These are phyloP conservation scores for Vigna radiata DNA, from an alignment of 306 rosid species.

Conservation along the genomic window DNA sequence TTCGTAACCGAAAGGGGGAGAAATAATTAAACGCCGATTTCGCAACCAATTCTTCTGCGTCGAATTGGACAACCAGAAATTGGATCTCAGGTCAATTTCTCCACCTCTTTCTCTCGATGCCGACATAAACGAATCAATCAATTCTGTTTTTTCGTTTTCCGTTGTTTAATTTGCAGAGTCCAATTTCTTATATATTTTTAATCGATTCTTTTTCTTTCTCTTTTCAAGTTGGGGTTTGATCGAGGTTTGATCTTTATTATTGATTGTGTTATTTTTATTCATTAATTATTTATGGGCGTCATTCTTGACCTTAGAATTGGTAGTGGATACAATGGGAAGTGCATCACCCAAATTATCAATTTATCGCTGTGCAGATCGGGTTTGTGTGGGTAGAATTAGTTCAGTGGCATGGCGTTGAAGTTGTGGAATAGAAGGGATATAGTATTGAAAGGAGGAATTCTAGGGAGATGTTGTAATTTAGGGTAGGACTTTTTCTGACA, in stretches of 20 bases:
- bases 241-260: constrained; percentile 30
- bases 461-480: constrained; percentile 24
- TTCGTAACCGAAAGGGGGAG: constrained; percentile 21
- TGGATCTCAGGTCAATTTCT: constrained; percentile 51
- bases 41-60: constrained; percentile 20
- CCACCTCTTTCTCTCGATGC: background rate
- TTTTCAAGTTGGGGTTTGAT: constrained; percentile 22
- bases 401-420: constrained; percentile 18
- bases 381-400: constrained; percentile 37
- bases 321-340: constrained; percentile 29
- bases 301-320: constrained; percentile 15
- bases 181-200: background rate
- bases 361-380: constrained; percentile 39
- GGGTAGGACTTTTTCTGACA: constrained; percentile 7
- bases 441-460: constrained; percentile 9
- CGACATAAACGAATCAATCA: background rate
- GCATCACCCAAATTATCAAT: constrained; percentile 1
- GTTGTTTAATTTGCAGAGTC: background rate
- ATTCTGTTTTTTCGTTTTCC: background rate
- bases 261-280: background rate
- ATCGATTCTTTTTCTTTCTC: background rate
- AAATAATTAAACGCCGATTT: constrained; percentile 28
- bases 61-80: constrained; percentile 14
- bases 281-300: background rate
- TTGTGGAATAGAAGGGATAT: background rate